Base-by-base conservation (phyloP, 2,329 filamentous ascomycete species). In the Gaeumannomyces sp. region DNA sequence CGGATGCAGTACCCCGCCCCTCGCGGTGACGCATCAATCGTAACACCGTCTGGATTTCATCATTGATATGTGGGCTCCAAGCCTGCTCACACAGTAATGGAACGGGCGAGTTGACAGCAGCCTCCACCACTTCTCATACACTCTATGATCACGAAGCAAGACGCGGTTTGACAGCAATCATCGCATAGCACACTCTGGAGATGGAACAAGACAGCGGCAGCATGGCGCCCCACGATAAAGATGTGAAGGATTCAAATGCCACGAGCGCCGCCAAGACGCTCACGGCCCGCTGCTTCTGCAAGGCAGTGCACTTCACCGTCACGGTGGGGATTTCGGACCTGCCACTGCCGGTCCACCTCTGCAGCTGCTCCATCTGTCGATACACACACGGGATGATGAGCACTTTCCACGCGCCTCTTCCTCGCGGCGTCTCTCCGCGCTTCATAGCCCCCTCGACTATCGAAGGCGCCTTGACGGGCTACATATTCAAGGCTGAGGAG, bases 361-460 rank as follows among this genome's bases (percentile, higher is more conserved):
- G 80, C 68, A 76, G 80, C 66, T 83, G 80, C 71, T 77, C 75
- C 67, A 68, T 78, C 35, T 83, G 80, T 63, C 78, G 80, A 50
- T 76, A 76, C 64, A 73, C 73, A 2, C 76, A 78, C 53, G 80
- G 80, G 25, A 74, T 76, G 0, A 74, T 79, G 59, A 75, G 75
- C 68, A 72, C 75, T 66, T 80, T 82, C 67, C 79, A 81, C 70
- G 70, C 77, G 1, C 57, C 67, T 0, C 69, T 82, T 0, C 76
- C 77, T 0, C 59, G 66, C 3, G 75, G 73, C 4, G 62, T 78
- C 8, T 66, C 68, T 22, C 78, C 77, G 4, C 71, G 71, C 6
- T 82, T 80, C 69, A 71, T 79, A 61, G 71, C 74, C 1, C 77
- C 78, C 0, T 81, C 78, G 0, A 75, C 72, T 1, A 68, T 73